Evolutionary conservation across 208 protist genomes (phyloP).

Genomic region (Crithidia sp.): DNA sequence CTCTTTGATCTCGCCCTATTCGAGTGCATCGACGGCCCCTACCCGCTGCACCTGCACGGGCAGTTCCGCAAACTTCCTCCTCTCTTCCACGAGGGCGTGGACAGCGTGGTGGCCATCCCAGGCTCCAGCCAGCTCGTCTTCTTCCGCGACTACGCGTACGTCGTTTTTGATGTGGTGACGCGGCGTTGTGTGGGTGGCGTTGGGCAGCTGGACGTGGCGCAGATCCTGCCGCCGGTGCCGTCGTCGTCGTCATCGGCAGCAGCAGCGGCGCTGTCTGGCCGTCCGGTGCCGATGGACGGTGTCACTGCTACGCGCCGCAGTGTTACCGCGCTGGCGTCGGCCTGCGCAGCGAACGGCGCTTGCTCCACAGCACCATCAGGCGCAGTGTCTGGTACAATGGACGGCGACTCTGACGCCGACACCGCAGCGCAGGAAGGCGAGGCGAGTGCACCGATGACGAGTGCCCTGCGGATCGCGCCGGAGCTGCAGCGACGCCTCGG

Average conservation of each 20-base stretch:
- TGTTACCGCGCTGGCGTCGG: no score
- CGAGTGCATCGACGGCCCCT: conserved; percentile 30
- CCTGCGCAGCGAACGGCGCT: no score
- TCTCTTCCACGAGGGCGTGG: conserved; percentile 24
- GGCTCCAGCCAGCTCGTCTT: conserved; percentile 24
- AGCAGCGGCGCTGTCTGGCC: no score
- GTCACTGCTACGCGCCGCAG: no score
- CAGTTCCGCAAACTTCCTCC: conserved; percentile 36
- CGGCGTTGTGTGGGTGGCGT: conserved; percentile 30
- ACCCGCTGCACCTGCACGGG: conserved; percentile 15
- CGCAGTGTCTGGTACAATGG: no score
- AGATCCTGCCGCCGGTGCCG: neutral
- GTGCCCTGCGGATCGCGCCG: neutral
- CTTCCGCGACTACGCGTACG: conserved; percentile 31
- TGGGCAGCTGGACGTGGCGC: conserved; percentile 10
- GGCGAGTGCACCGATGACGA: neutral
- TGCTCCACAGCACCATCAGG: no score
- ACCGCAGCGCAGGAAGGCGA: neutral
- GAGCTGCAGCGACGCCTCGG: conserved; percentile 10
- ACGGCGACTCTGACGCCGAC: conserved; percentile 4
- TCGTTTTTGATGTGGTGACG: conserved; percentile 20
- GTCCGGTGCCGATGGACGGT: no score
- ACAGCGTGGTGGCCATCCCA: conserved; percentile 25
- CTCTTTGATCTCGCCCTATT: conserved; percentile 51
- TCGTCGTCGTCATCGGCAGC: no score